Base-by-base conservation (phyloP, 148 eudicot species). In the Rhododendron molle region DNA sequence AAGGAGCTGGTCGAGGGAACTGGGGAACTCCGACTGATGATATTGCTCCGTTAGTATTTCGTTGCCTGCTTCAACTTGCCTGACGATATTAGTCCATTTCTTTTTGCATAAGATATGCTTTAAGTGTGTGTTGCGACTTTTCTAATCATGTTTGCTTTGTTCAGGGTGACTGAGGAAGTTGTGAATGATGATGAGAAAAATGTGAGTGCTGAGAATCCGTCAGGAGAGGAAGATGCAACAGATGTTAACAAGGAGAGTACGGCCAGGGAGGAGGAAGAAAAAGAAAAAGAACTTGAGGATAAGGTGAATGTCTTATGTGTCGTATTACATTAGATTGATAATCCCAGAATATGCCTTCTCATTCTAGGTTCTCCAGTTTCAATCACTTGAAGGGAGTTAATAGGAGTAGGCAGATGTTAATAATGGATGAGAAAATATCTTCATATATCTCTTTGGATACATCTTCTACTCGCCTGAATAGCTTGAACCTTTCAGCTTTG, bases 1-100 rank as follows among this genome's bases (percentile, higher is more conserved):
- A 97, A 79, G 98, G 99, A 49, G 36, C 96, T 89, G 99, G 99
- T 56, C 93, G 98, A 71, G 98, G 99, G 72, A 95, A 97, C 87
- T 97, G 99, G 99, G 99, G 99, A 82, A 88, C 90, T 83, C 86
- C 91, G 58, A 84, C 90, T 80, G 98, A 94, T 84, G 99, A 94
- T 87, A 81, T 95, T 76, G 80, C 93, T 83, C 93, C 83, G 99
- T 95, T 83, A 93, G 94, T 85, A 38, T 88, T 73, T 81, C 3
- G 10, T n/a, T 81, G 74, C 73, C 18, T 38, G 30, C 47, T 81
- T 58, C 28, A 52, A 56, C 60, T 79, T 81, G 71, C 71, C 69
- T 12, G 54, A 28, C 14, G 62, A 50, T 54, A 30, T 54, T 32
- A 56, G 32, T 20, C 74, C 1, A 1, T 67, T 71, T 47, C 26